Evolutionary conservation across 2,329 filamentous ascomycete genomes (phyloP).

Genomic region (Fusarium chaquense): DNA sequence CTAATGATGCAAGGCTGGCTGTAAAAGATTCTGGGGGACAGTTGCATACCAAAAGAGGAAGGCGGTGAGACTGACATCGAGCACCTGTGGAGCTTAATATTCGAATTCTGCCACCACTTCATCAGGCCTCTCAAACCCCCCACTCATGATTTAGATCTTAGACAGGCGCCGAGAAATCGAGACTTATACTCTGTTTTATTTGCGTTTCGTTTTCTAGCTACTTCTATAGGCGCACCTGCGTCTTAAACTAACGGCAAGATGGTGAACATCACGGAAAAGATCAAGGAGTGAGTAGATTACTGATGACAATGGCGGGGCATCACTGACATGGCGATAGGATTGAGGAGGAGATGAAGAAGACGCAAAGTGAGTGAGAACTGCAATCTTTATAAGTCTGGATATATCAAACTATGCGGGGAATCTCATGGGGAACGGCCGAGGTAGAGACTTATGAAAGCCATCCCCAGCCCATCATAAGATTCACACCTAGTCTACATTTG

Average conservation of each 20-base stretch:
- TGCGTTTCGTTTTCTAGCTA: slow-evolving; percentile 13
- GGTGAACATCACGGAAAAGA: slow-evolving; percentile 99
- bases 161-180: slow-evolving; percentile 16
- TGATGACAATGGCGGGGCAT: slow-evolving; percentile 13
- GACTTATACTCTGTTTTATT: slow-evolving; percentile 27
- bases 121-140: slow-evolving; percentile 46
- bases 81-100: slow-evolving; percentile 33
- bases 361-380: slow-evolving; percentile 79
- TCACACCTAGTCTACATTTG: not conserved
- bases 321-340: slow-evolving; percentile 73
- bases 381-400: not conserved
- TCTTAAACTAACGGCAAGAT: slow-evolving; percentile 66
- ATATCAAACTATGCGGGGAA: not conserved
- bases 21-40: slow-evolving; percentile 43
- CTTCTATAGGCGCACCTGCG: slow-evolving; percentile 40
- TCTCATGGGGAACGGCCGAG: not conserved
- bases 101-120: slow-evolving; percentile 46
- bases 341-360: slow-evolving; percentile 99
- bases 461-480: not conserved
- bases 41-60: slow-evolving; percentile 37
- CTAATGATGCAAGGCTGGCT: slow-evolving; percentile 48
- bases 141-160: slow-evolving; percentile 46
- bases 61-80: slow-evolving; percentile 46
- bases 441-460: not conserved
- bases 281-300: slow-evolving; percentile 84